Evolutionary conservation across 306 rosid species (phyloP).

Genomic region (Crotalaria pallida): DNA sequence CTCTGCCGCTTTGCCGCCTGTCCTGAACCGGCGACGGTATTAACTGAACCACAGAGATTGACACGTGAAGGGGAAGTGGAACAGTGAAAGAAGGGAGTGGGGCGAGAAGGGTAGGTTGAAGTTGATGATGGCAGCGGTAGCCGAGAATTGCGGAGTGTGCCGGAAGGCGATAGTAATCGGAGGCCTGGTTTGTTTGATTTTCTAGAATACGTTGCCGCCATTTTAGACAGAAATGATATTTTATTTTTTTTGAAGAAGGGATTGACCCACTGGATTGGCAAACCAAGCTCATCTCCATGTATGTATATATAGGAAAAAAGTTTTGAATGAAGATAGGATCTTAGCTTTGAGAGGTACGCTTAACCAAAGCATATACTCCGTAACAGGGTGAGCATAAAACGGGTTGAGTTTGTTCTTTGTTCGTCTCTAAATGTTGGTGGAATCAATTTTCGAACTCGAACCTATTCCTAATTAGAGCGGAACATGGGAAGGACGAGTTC

Average conservation of each 20-base stretch:
- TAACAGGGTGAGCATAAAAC: no score
- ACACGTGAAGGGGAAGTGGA: slow-evolving; percentile 50
- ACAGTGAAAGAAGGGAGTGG: slow-evolving; percentile 42
- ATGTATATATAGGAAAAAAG: slow-evolving; percentile 50
- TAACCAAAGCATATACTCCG: background rate
- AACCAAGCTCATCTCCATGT: slow-evolving; percentile 42
- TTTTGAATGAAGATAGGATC: background rate
- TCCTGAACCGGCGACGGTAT: slow-evolving; percentile 3
- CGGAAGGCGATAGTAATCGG: slow-evolving; percentile 45
- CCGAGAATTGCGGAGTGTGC: slow-evolving; percentile 30
- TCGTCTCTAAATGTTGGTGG: no score
- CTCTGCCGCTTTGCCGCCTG: slow-evolving; percentile 33
- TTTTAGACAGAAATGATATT: slow-evolving; percentile 14
- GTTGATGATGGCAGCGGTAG: slow-evolving; percentile 21
- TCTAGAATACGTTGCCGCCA: slow-evolving; percentile 62
- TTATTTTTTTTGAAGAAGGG: background rate
- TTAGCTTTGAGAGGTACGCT: background rate
- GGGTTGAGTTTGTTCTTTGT: background rate
- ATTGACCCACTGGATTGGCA: slow-evolving; percentile 43
- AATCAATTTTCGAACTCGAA: no score
- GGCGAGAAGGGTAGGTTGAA: slow-evolving; percentile 45
- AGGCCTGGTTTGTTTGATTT: slow-evolving; percentile 43
- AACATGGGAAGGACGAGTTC: no score
- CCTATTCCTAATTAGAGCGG: no score
- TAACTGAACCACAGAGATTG: slow-evolving; percentile 53